A percentile compares a stretch with the other conserved stretches of the same genome.
Conservation (phyloP, 306 rosid genomes). For the Medicago arabica region DNA sequence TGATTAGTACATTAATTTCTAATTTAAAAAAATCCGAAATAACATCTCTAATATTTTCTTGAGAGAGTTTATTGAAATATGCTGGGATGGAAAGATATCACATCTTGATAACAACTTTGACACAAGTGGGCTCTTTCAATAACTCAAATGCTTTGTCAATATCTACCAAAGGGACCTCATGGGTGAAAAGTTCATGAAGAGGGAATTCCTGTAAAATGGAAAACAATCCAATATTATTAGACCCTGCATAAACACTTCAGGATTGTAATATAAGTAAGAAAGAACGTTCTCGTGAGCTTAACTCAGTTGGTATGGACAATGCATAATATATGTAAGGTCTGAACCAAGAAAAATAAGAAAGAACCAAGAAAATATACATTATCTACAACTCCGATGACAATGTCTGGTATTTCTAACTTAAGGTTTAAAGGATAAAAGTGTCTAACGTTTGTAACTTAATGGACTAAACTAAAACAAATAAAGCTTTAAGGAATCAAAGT, state of each 20-base stretch:
- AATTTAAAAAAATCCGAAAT: background rate
- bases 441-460: too few species aligned
- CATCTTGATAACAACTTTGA: slow-evolving; percentile 57
- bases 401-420: too few species aligned
- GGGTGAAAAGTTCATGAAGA: slow-evolving; percentile 58
- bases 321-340: too few species aligned
- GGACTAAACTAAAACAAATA: too few species aligned
- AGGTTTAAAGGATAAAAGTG: too few species aligned
- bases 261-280: background rate
- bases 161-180: slow-evolving; percentile 45
- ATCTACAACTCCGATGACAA: too few species aligned
- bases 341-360: too few species aligned
- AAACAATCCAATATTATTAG: background rate
- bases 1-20: background rate
- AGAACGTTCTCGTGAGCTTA: too few species aligned
- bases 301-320: too few species aligned
- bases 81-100: background rate
- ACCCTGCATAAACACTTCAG: background rate
- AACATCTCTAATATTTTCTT: background rate
- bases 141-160: slow-evolving; percentile 49
- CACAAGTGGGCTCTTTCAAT: slow-evolving; percentile 51
- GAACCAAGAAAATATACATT: too few species aligned
- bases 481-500: too few species aligned
- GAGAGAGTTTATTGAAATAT: background rate
- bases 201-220: slow-evolving; percentile 51